A percentile compares a stretch with the other conserved stretches of the same genome.
phyloP scores from a whole-genome alignment of 2,329 filamentous ascomycete species.

The Purpureocillium lavendulum region DNA sequence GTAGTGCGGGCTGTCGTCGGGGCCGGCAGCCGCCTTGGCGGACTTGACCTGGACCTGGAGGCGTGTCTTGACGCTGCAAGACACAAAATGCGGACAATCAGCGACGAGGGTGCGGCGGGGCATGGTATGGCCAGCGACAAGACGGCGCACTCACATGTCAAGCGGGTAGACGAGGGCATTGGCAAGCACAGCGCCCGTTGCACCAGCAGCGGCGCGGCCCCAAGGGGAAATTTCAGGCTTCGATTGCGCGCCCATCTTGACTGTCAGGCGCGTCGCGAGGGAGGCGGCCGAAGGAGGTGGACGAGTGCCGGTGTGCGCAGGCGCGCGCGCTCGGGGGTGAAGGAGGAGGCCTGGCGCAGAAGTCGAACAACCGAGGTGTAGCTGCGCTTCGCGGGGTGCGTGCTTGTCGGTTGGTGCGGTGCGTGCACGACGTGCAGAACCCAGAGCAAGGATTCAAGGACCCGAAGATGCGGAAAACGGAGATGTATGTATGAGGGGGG shows the following conservation, averaged over 20 bases:
- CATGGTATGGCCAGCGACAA: neutral
- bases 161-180: constrained; percentile 94
- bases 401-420: no score
- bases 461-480: no score
- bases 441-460: no score
- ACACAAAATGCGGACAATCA: neutral
- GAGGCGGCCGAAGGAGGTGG: no score
- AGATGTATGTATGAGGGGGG: no score
- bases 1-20: constrained; percentile 59
- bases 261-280: neutral
- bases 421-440: no score
- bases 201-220: constrained; percentile 87
- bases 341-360: no score
- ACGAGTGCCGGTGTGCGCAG: no score
- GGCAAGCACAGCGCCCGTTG: constrained; percentile 85
- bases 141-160: constrained; percentile 65
- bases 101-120: neutral
- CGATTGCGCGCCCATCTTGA: constrained; percentile 43
- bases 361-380: no score
- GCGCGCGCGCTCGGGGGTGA: no score
- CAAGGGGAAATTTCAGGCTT: constrained; percentile 78
- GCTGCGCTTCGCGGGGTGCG: no score
- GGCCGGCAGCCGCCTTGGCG: constrained; percentile 25
- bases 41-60: constrained; percentile 88
- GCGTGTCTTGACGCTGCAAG: constrained; percentile 78